Conservation (phyloP, 495 filamentous ascomycete genomes). For the Schizothecium vesticola region DNA sequence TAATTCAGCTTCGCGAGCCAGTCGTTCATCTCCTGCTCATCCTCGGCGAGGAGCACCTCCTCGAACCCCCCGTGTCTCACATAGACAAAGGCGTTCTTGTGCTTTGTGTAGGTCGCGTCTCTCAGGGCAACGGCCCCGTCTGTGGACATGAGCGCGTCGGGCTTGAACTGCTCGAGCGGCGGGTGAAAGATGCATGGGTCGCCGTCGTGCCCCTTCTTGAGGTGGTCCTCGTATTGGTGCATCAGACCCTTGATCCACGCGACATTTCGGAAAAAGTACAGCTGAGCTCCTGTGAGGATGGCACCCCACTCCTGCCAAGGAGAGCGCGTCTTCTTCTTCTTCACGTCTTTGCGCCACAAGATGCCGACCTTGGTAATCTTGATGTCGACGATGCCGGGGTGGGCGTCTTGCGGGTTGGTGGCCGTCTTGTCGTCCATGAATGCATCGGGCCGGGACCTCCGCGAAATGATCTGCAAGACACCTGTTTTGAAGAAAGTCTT, state of each 20-base stretch:
- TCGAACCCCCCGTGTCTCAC: constrained; percentile 84
- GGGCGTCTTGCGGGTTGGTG: constrained; percentile 78
- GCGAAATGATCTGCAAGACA: constrained; percentile 88
- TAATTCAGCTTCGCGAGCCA: constrained; percentile 97
- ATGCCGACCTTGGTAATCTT: constrained; percentile 95
- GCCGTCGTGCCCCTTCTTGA: constrained; percentile 59
- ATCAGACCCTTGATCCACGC: constrained; percentile 88
- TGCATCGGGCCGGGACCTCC: constrained; percentile 85
- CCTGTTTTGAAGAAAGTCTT: constrained; percentile 85
- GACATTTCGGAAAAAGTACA: constrained; percentile 94
- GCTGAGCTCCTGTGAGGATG: constrained; percentile 85
- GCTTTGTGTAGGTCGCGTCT: constrained; percentile 85
- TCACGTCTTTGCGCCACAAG: constrained; percentile 90
- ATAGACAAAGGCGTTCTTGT: constrained; percentile 92
- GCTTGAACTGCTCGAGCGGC: constrained; percentile 84
- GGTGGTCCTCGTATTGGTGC: constrained; percentile 74
- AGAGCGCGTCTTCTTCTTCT: constrained; percentile 89
- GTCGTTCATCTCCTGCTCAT: constrained; percentile 88
- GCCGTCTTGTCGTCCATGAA: constrained; percentile 84
- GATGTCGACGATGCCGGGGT: constrained; percentile 93
- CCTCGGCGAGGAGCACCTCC: constrained; percentile 85
- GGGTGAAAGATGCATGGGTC: constrained; percentile 81
- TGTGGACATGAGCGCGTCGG: constrained; percentile 86
- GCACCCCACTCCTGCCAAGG: constrained; percentile 99
- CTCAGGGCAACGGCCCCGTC: constrained; percentile 84